Base-by-base conservation (phyloP, 2,329 filamentous ascomycete genomes). In the Zymoseptoria brevis region DNA sequence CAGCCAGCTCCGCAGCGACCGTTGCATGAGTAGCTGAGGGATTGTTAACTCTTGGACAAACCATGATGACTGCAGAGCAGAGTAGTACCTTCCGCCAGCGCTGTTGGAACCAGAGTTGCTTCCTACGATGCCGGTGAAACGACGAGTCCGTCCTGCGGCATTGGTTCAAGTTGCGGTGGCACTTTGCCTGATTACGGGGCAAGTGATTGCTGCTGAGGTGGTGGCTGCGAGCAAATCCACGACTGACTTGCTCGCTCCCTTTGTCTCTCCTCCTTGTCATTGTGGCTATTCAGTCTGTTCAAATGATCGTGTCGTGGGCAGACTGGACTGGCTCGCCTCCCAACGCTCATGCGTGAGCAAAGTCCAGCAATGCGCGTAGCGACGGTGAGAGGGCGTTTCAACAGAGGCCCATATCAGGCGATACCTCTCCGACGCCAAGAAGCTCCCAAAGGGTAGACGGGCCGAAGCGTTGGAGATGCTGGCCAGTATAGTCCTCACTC, bases 1-100 rank as follows among this genome's bases (percentile, higher is more conserved):
- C 79, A 81, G 0, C 77, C 78, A 8, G 74, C 76, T 24, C 79
- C 79, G 35, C 79, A 80, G 29, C 78, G 72, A 1, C 78, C 78
- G 56, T 80, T 80, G 58, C 78, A 80, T 8, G 75, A 77, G 53
- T 80, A 81, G 21, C 79, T 80, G 21, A 57, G 19, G 5, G 5
- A n/a, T 0, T 53, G 26, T 52, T 16, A 57, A 55, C 22, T n/a
- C 29, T 55, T 48, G 51, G 49, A 35, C n/a, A n/a, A 5, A 35
- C 21, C 24, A 49, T 52, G 11, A 51, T 8, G 8, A 4, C 19
- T 30, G 8, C 24, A 26, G 24, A 19, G 19, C 11, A 9, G 8
- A n/a, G 3, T 69, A 76, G 55, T 67, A 80, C 78, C 80, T 77
- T 68, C 78, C 77, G 22, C 73, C 72, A 29, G 68, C 70, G 49